A percentile compares a stretch with the other conserved stretches of the same genome.
phyloP scores from a whole-genome alignment of 495 filamentous ascomycete genomes.

The Penicillium verhagenii region DNA sequence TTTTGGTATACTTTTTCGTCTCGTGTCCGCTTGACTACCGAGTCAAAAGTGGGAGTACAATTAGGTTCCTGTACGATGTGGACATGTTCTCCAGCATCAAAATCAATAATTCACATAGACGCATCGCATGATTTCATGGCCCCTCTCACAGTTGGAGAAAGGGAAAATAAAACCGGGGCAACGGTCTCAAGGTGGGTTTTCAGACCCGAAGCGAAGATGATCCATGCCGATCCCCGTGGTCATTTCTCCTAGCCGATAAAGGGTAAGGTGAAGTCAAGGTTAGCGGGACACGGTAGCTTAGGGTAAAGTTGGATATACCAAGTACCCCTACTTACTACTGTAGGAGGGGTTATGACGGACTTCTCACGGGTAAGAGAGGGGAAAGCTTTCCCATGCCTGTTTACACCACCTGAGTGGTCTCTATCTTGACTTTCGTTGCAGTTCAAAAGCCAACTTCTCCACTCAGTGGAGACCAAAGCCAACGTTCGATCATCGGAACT shows the following conservation, averaged over 20 bases:
- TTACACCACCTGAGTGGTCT: no score
- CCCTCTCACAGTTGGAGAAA: background rate
- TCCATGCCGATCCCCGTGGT: slow-evolving; percentile 18
- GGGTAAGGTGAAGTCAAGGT: no score
- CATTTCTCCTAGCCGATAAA: no score
- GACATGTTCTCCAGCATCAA: no score
- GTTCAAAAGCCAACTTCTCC: background rate
- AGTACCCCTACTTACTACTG: no score
- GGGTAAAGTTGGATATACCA: no score
- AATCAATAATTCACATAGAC: no score
- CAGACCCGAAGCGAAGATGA: slow-evolving; percentile 19
- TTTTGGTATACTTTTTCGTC: no score
- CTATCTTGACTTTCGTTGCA: background rate
- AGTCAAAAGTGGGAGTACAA: no score
- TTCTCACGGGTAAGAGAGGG: background rate
- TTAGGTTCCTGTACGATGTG: no score
- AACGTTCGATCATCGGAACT: slow-evolving; percentile 28
- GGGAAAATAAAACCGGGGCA: slow-evolving; percentile 10
- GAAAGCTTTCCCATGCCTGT: background rate
- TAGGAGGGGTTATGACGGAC: background rate
- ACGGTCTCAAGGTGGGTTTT: slow-evolving; percentile 7
- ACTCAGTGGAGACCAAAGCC: background rate
- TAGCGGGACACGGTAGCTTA: no score
- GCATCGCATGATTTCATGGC: slow-evolving; percentile 2
- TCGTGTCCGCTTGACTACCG: no score